Base-by-base conservation (phyloP, 2,329 filamentous ascomycete genomes). In the Zasmidium citrigriseum region DNA sequence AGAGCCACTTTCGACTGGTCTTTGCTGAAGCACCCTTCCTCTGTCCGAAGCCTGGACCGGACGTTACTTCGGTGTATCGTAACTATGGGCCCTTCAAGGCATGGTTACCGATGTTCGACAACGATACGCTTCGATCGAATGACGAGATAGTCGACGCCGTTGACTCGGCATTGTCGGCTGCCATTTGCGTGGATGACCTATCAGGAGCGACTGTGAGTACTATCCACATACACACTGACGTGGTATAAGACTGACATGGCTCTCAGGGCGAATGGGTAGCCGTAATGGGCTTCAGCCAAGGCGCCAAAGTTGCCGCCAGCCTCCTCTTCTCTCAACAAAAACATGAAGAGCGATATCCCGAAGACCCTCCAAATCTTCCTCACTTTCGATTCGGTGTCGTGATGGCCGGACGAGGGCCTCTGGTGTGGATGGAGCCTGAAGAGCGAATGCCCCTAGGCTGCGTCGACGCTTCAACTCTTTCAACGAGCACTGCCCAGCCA, bases 221-320 rank as follows among this genome's bases (percentile, higher is more conserved):
- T n/a, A n/a, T n/a, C n/a, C n/a, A n/a, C n/a, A n/a, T n/a, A n/a
- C n/a, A n/a, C n/a, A n/a, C n/a, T n/a, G n/a, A n/a, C n/a, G n/a
- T n/a, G n/a, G n/a, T n/a, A n/a, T n/a, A n/a, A n/a, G n/a, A n/a
- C n/a, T n/a, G n/a, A n/a, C n/a, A n/a, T n/a, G n/a, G n/a, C n/a
- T n/a, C n/a, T n/a, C n/a, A n/a, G 0, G 86, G 86, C 0, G 74
- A 78, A 12, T 87, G 84, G 80, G 82, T 87, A 10, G 87, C 76
- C 0, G 61, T 89, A 10, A 66, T 89, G 52, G 87, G 87, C 0
- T 89, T 89, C 71, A 88, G 85, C 52, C 86, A 89, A 70, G 87
- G 87, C 46, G 85, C 84, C 20, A 87, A 86, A 73, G 67, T 88
- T 4, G 81, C 80, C 1, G 83, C 82, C 1, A 86, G 84, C 60